These are phyloP conservation scores for Suillus lakei DNA, from an alignment of 768 basidiomycete genomes.

Conservation along the genomic window DNA sequence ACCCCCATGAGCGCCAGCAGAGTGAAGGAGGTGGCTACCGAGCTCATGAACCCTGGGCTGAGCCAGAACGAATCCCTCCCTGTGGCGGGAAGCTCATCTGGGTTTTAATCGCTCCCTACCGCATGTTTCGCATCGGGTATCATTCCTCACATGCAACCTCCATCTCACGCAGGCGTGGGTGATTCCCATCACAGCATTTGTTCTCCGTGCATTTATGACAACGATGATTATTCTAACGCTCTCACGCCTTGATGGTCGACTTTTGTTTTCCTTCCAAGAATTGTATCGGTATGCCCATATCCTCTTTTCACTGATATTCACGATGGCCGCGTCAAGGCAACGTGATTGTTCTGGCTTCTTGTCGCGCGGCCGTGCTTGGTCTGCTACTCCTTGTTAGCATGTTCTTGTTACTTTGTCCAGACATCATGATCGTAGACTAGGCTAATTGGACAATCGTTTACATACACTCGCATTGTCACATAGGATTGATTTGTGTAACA, in stretches of 20 bases:
- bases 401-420: not conserved
- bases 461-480: not conserved
- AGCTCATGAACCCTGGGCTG: slow-evolving; percentile 16
- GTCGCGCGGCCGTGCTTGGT: not conserved
- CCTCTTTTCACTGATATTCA: not conserved
- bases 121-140: not conserved
- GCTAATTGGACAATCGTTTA: not conserved
- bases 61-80: not conserved
- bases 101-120: not conserved
- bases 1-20: slow-evolving; percentile 61
- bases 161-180: not conserved
- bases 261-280: not conserved
- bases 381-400: not conserved
- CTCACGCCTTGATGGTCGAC: not conserved
- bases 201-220: not conserved
- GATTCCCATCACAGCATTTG: not conserved
- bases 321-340: not conserved
- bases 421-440: not conserved
- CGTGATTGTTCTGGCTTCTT: not conserved
- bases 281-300: no score
- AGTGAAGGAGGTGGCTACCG: slow-evolving; percentile 67
- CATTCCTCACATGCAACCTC: not conserved
- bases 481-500: not conserved
- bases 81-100: not conserved
- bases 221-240: not conserved